These are phyloP conservation scores for Lathyrus oleraceus DNA, from an alignment of 306 rosid genomes.

Conservation along the genomic window DNA sequence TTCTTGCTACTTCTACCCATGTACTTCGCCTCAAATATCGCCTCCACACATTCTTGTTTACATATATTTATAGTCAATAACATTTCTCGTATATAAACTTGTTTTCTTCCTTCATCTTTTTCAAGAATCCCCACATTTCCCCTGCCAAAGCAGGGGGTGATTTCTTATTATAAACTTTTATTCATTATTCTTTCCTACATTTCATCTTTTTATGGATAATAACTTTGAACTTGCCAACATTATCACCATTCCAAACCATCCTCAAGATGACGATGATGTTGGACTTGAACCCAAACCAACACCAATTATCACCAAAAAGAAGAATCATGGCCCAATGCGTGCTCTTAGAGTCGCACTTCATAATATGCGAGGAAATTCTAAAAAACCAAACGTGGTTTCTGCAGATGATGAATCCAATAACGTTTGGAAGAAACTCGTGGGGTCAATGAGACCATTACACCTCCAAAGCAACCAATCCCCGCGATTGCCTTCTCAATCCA, in stretches of 20 bases:
- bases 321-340: constrained; percentile 33
- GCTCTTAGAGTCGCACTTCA: constrained; percentile 46
- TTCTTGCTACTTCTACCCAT: not conserved
- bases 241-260: not conserved
- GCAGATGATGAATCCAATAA: constrained; percentile 32
- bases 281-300: not conserved
- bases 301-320: not conserved
- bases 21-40: not conserved
- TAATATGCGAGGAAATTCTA: constrained; percentile 45
- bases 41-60: not conserved
- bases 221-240: not conserved
- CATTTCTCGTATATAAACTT: not conserved
- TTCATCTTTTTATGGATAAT: constrained; percentile 35
- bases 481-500: not conserved
- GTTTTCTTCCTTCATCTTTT: not conserved
- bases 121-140: not conserved
- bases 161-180: not conserved
- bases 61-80: not conserved
- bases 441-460: constrained; percentile 65
- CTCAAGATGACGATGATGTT: not conserved
- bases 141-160: constrained; percentile 35
- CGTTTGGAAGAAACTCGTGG: constrained; percentile 49
- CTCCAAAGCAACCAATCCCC: constrained; percentile 45
- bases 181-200: no score
- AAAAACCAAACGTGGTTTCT: constrained; percentile 19